phyloP scores from a whole-genome alignment of 768 basidiomycete species.

The Trametes cinnabarina region DNA sequence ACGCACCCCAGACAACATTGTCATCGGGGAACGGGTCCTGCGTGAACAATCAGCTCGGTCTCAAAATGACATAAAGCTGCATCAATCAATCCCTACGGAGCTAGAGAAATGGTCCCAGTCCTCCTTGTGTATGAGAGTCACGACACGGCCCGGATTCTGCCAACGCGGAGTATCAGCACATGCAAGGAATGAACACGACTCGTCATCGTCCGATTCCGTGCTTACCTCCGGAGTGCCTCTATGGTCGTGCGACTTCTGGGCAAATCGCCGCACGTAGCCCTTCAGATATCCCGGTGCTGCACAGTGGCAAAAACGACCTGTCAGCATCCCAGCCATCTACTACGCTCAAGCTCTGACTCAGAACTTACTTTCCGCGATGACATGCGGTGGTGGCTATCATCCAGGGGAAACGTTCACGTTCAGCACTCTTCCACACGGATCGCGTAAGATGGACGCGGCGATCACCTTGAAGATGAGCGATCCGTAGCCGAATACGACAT shows the following conservation, averaged over 20 bases:
- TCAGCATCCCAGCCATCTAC: too few relatives aligned
- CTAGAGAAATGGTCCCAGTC: conserved; percentile 80
- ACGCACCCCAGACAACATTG: conserved; percentile 82
- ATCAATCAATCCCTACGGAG: conserved; percentile 44
- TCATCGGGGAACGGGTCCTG: conserved; percentile 71
- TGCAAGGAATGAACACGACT: too few relatives aligned
- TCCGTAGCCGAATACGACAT: conserved; percentile 89
- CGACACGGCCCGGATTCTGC: conserved; percentile 86
- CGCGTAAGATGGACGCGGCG: background rate
- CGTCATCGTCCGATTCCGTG: background rate
- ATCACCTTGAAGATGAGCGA: conserved; percentile 88
- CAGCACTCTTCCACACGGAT: background rate
- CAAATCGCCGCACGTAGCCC: conserved; percentile 87
- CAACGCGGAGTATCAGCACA: too few relatives aligned
- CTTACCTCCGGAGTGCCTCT: conserved; percentile 81
- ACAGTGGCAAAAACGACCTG: too few relatives aligned
- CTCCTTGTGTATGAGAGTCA: conserved; percentile 83
- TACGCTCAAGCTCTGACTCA: too few relatives aligned
- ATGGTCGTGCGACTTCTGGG: conserved; percentile 91
- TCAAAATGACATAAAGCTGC: background rate
- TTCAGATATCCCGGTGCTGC: conserved; percentile 81
- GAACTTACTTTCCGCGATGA: conserved; percentile 59
- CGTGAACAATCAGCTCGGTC: background rate
- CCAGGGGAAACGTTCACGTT: background rate
- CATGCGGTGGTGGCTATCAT: conserved; percentile 79